Evolutionary conservation across 306 rosid genomes (phyloP).

Genomic region (Dalbergia cultrata): DNA sequence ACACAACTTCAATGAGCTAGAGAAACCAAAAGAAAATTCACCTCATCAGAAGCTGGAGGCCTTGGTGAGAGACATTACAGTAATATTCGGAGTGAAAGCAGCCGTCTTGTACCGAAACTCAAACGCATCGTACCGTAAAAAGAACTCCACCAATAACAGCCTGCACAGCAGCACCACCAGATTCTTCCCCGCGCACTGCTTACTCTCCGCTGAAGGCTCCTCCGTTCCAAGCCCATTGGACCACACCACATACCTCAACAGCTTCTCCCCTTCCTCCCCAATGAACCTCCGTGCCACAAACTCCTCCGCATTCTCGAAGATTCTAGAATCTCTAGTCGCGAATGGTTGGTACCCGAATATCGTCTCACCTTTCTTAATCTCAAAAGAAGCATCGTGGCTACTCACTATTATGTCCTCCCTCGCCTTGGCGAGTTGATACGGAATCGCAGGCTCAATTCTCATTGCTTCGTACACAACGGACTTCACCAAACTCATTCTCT

Average conservation of each 20-base stretch:
- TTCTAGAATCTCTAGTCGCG: conserved; percentile 68
- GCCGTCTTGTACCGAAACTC: background rate
- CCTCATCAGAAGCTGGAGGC: conserved; percentile 8
- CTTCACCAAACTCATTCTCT: conserved; percentile 65
- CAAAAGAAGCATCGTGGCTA: conserved; percentile 63
- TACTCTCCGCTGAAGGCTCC: conserved; percentile 27
- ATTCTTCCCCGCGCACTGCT: conserved; percentile 56
- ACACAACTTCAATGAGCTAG: too few relatives aligned
- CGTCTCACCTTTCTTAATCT: conserved; percentile 76
- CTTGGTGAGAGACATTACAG: conserved; percentile 45
- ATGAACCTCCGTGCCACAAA: conserved; percentile 51
- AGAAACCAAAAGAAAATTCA: too few relatives aligned
- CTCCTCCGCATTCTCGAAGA: conserved; percentile 62
- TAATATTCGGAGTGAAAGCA: conserved; percentile 32
- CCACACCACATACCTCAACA: conserved; percentile 53
- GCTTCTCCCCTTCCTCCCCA: conserved; percentile 46
- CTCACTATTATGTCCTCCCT: conserved; percentile 63
- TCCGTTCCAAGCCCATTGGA: conserved; percentile 49
- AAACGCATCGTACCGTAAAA: conserved; percentile 53
- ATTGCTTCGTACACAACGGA: conserved; percentile 68
- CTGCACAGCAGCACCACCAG: conserved; percentile 53
- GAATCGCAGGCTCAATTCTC: conserved; percentile 74
- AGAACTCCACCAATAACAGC: conserved; percentile 52
- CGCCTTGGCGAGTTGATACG: conserved; percentile 73
- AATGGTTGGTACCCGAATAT: conserved; percentile 75